Percentiles rank a stretch among this genome's conserved stretches.
phyloP scores from a whole-genome alignment of 2,329 filamentous ascomycete genomes.

The Penicillium verrucosum region DNA sequence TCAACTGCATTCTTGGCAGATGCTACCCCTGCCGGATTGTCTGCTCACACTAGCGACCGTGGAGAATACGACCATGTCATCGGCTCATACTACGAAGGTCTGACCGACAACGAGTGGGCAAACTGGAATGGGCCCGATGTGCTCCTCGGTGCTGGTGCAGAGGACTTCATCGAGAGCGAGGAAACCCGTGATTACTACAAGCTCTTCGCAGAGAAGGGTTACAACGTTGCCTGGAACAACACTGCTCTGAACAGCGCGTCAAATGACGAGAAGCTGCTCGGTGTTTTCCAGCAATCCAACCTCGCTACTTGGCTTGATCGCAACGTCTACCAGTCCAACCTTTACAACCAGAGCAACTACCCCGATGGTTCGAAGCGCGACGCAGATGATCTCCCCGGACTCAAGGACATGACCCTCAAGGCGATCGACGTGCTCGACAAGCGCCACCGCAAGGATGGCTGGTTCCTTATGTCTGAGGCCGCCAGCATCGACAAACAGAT shows the following conservation, averaged over 20 bases:
- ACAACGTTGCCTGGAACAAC: slow-evolving; percentile 70
- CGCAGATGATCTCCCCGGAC: slow-evolving; percentile 72
- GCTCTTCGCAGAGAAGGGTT: slow-evolving; percentile 68
- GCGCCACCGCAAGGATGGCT: slow-evolving; percentile 65
- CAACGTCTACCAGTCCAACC: slow-evolving; percentile 72
- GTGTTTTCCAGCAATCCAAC: slow-evolving; percentile 72
- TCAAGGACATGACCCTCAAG: slow-evolving; percentile 88
- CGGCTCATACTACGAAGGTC: slow-evolving; percentile 71
- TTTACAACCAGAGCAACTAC: slow-evolving; percentile 63
- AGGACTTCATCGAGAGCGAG: slow-evolving; percentile 71
- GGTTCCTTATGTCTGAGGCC: slow-evolving; percentile 84
- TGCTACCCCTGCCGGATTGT: slow-evolving; percentile 74
- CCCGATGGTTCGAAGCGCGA: slow-evolving; percentile 63
- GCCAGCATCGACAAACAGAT: slow-evolving; percentile 88
- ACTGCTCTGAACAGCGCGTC: slow-evolving; percentile 61
- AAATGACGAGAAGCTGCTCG: slow-evolving; percentile 63
- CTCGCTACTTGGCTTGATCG: slow-evolving; percentile 84
- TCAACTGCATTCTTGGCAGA: slow-evolving; percentile 73
- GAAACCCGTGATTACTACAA: slow-evolving; percentile 60
- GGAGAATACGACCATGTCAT: slow-evolving; percentile 68
- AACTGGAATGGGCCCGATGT: slow-evolving; percentile 72
- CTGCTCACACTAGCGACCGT: slow-evolving; percentile 69
- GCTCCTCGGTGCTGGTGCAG: slow-evolving; percentile 77
- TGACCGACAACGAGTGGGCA: slow-evolving; percentile 79
- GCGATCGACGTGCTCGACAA: slow-evolving; percentile 74